Evolutionary conservation across 192 early-diverging fungal genomes (phyloP).

Genomic region (Thamnidium elegans): DNA sequence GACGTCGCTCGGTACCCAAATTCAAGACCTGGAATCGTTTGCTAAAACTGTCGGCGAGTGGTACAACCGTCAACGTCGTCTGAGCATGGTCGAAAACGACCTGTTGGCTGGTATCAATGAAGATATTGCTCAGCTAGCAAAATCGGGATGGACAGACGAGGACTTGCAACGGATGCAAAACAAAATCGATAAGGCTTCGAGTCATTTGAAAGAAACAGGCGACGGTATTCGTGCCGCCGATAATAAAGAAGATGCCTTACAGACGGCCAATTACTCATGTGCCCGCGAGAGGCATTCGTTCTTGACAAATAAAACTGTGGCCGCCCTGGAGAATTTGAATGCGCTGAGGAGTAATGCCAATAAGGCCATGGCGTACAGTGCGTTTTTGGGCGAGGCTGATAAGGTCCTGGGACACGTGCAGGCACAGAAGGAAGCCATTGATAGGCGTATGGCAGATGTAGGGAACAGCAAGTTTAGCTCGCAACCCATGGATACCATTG

Average conservation of each 20-base stretch:
- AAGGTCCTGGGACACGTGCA: constrained; percentile 4
- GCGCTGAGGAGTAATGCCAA: constrained; percentile 11
- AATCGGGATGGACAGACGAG: constrained; percentile 5
- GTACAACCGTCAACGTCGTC: constrained; percentile 28
- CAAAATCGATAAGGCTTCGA: neutral
- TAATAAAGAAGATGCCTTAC: constrained; percentile 20
- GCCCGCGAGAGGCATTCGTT: constrained; percentile 16
- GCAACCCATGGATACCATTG: neutral
- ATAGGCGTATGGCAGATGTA: neutral
- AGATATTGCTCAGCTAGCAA: constrained; percentile 2
- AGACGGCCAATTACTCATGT: constrained; percentile 32
- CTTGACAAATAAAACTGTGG: constrained; percentile 5
- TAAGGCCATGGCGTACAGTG: constrained; percentile 17
- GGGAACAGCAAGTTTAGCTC: constrained; percentile 1
- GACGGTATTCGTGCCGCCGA: neutral
- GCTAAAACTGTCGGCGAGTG: constrained; percentile 22
- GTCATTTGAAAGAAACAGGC: neutral
- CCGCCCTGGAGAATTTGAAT: neutral
- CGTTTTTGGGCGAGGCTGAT: neutral
- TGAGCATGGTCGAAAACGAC: constrained; percentile 20
- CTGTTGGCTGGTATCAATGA: constrained; percentile 7
- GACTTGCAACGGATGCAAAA: constrained; percentile 15
- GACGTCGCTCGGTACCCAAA: constrained; percentile 9
- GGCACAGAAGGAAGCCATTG: neutral
- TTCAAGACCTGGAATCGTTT: constrained; percentile 17